phyloP scores from a whole-genome alignment of 1,284 basidiomycete species.

The Trichosporon faecale region DNA sequence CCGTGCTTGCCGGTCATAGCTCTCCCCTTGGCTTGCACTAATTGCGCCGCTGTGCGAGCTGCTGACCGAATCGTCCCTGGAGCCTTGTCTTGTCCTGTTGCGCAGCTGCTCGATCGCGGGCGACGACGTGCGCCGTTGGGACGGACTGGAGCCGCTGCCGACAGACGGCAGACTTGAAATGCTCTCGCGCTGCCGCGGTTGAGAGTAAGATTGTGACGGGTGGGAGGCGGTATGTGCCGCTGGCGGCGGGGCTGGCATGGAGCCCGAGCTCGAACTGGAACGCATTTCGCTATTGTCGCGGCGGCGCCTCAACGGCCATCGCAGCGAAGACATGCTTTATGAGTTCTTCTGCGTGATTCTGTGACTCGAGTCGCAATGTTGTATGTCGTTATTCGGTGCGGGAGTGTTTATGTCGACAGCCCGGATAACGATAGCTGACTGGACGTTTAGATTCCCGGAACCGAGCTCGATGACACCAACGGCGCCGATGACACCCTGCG shows the following conservation, averaged over 20 bases:
- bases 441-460: not conserved
- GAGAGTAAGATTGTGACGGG: not conserved
- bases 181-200: not conserved
- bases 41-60: not conserved
- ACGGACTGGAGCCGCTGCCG: not conserved
- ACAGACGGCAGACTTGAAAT: not conserved
- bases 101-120: slow-evolving; percentile 13
- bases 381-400: not conserved
- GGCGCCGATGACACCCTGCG: not conserved
- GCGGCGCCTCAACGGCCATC: not conserved
- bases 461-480: not conserved
- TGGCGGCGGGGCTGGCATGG: not conserved
- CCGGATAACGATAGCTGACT: slow-evolving; percentile 2
- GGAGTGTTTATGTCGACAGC: not conserved
- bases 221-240: slow-evolving; percentile 2
- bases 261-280: not conserved
- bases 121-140: slow-evolving; percentile 4
- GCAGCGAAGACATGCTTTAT: slow-evolving; percentile 7
- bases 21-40: not conserved
- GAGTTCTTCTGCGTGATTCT: not conserved
- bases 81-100: not conserved
- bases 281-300: slow-evolving; percentile 6
- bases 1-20: not conserved
- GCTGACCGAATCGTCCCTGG: not conserved
- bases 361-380: slow-evolving; percentile 4